Evolutionary conservation across 2,329 filamentous ascomycete species (phyloP).

Genomic region (Talaromyces atroroseus): DNA sequence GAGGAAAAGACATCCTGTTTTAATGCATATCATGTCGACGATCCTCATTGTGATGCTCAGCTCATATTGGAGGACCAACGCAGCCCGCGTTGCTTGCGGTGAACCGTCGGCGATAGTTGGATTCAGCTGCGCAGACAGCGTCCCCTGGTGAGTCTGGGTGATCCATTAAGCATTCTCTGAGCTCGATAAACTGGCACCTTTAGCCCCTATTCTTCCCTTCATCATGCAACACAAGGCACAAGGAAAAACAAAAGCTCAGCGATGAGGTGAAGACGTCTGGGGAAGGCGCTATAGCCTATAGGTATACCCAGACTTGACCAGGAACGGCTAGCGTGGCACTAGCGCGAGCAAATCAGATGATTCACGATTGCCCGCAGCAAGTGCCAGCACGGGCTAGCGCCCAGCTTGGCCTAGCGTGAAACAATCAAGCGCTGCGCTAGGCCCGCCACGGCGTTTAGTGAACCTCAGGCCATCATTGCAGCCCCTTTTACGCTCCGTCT

Average conservation of each 20-base stretch:
- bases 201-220: too few relatives aligned
- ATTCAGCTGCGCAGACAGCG: too few relatives aligned
- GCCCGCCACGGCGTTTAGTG: neutral
- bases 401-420: neutral
- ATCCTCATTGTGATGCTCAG: neutral
- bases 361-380: neutral
- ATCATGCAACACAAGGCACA: too few relatives aligned
- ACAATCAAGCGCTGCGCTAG: neutral
- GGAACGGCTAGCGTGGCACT: neutral
- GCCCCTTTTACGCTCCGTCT: constrained; percentile 9
- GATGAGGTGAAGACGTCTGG: neutral
- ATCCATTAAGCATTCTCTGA: too few relatives aligned
- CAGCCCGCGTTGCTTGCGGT: too few relatives aligned
- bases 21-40: neutral
- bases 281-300: neutral
- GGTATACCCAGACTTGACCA: neutral
- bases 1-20: too few relatives aligned
- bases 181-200: too few relatives aligned
- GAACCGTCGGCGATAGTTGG: neutral
- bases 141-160: too few relatives aligned
- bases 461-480: neutral
- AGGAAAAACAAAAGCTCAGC: too few relatives aligned
- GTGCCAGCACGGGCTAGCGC: neutral
- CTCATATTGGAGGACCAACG: too few relatives aligned
- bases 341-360: neutral